These are phyloP conservation scores for Vitis hybrid DNA, from an alignment of 177 flowering plant genomes.

Conservation along the genomic window DNA sequence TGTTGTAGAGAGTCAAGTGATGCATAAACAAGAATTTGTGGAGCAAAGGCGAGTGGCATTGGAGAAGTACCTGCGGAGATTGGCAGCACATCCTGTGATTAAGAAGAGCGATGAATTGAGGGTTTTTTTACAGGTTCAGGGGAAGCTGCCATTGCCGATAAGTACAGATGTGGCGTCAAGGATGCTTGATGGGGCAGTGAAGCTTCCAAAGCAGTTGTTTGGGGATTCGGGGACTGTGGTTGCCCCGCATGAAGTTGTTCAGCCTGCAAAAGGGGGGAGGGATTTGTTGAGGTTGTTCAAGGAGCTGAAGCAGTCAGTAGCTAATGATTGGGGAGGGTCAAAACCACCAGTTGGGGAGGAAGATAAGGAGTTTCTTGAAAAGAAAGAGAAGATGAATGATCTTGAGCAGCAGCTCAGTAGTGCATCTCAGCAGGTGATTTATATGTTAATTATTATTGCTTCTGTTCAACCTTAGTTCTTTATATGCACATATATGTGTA, in stretches of 20 bases:
- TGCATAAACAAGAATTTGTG: constrained; percentile 97
- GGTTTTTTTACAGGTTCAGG: constrained; percentile 77
- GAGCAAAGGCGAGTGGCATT: constrained; percentile 88
- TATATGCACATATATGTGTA: too few species aligned
- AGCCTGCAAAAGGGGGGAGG: constrained; percentile 93
- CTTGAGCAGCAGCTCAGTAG: constrained; percentile 79
- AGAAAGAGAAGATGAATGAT: constrained; percentile 73
- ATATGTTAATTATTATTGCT: background rate
- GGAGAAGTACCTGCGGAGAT: constrained; percentile 83
- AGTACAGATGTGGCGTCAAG: constrained; percentile 84
- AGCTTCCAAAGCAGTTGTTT: constrained; percentile 83
- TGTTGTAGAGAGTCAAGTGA: constrained; percentile 94
- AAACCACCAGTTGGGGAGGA: constrained; percentile 76
- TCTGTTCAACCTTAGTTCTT: too few species aligned
- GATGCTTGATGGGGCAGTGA: constrained; percentile 94
- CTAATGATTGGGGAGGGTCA: constrained; percentile 86
- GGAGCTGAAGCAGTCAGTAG: constrained; percentile 86
- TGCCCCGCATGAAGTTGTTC: constrained; percentile 64
- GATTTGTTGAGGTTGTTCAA: constrained; percentile 84
- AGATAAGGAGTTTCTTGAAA: constrained; percentile 90
- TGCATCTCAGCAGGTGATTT: constrained; percentile 77
- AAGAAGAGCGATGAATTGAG: constrained; percentile 80
- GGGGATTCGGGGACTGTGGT: constrained; percentile 51
- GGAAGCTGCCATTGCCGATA: constrained; percentile 68
- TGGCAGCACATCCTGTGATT: constrained; percentile 84